These are phyloP conservation scores for Oryza coarctata DNA, from an alignment of 176 grass and related monocot genomes.

Conservation along the genomic window DNA sequence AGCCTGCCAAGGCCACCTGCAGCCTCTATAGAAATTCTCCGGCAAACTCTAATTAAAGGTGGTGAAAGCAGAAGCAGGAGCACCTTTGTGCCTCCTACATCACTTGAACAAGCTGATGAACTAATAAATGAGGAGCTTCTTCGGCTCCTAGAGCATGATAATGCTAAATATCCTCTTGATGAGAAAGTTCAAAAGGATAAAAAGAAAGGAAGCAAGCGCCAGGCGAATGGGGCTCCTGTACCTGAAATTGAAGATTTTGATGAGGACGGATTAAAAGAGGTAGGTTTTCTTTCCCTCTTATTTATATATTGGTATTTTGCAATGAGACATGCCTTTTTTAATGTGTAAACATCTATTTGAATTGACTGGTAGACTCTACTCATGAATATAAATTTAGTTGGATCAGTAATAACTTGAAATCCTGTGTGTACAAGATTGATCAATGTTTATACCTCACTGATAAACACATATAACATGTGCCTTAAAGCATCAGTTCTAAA, in stretches of 20 bases:
- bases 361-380: background rate
- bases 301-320: conserved; percentile 1
- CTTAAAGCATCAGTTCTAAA: conserved; percentile 4
- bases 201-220: conserved; percentile 58
- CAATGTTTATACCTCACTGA: background rate
- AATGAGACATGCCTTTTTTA: conserved; percentile 2
- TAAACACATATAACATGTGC: background rate
- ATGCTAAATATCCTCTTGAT: conserved; percentile 86
- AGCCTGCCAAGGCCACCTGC: conserved; percentile 78
- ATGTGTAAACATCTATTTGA: background rate
- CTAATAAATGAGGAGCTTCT: conserved; percentile 75
- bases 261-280: conserved; percentile 68
- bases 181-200: conserved; percentile 67
- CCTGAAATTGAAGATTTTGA: conserved; percentile 90
- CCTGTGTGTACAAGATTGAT: background rate
- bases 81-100: conserved; percentile 81
- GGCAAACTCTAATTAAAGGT: conserved; percentile 65
- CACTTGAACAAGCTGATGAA: conserved; percentile 84
- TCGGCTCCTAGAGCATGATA: conserved; percentile 76
- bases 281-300: conserved; percentile 16
- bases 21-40: conserved; percentile 65
- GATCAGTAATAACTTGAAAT: conserved; percentile 16
- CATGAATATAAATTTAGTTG: background rate
- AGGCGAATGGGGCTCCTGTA: conserved; percentile 40
- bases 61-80: conserved; percentile 70